Percentiles rank a stretch among this genome's conserved stretches.
Conservation (phyloP, 2,329 filamentous ascomycete species). For the Arthroderma sp. region DNA sequence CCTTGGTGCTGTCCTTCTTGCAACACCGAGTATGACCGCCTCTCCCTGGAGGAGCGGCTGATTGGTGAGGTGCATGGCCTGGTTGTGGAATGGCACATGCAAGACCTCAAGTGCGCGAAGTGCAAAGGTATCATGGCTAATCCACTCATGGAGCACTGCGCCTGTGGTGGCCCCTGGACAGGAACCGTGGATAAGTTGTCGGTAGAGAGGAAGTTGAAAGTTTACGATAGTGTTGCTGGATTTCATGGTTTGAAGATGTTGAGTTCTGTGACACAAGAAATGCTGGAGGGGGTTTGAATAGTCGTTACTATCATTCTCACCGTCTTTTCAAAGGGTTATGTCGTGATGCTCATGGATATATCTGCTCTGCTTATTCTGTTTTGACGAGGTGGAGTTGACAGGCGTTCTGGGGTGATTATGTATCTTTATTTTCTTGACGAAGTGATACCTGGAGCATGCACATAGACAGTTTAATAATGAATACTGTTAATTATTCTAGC, state of each 20-base stretch:
- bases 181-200: conserved; percentile 56
- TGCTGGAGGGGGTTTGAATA: conserved; percentile 35
- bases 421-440: no score
- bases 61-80: conserved; percentile 62
- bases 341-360: no score
- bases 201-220: conserved; percentile 49
- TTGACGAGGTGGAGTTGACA: no score
- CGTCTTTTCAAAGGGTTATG: no score
- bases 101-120: conserved; percentile 79
- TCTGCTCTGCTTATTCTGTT: no score
- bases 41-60: conserved; percentile 71
- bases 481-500: no score
- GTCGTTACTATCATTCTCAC: background rate
- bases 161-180: conserved; percentile 76
- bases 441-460: no score
- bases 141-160: conserved; percentile 94
- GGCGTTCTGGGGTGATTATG: no score
- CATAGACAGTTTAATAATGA: no score
- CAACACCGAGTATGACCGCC: conserved; percentile 58
- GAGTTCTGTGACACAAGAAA: conserved; percentile 55
- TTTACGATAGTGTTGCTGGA: conserved; percentile 60
- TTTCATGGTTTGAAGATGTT: conserved; percentile 77
- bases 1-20: conserved; percentile 70
- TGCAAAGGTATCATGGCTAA: conserved; percentile 57
- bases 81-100: conserved; percentile 68